Base-by-base conservation (phyloP, 2,329 filamentous ascomycete species). In the Lachnellula suecica region DNA sequence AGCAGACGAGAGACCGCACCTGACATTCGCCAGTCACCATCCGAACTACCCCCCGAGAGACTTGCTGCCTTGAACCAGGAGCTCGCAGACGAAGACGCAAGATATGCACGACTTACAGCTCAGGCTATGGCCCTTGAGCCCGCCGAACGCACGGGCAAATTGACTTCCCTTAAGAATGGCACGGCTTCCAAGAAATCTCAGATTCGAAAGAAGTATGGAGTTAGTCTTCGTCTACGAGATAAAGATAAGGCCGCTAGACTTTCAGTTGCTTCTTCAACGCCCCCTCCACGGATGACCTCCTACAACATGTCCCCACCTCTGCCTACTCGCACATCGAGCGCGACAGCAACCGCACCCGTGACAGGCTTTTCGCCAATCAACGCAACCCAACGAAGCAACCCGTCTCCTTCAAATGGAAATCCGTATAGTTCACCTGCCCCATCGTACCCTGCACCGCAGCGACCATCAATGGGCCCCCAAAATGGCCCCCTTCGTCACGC, bases 161-260 rank as follows among this genome's bases (percentile, higher is more conserved):
- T 57, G 4, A 50, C 34, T 10, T 65, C 63, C 8, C 40, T 60
- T 4, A 66, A 61, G 11, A 66, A 66, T 51, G 59, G 54, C 8
- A 58, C 58, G 34, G 58, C 63, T 8, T 63, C 64, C 2, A 59
- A 54, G 23, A 64, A 65, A 44, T 60, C 56, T 31, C 59, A 63
- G 17, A 64, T 65, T 25, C 56, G 64, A 4, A 61, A 59, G 48
- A 44, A 47, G 2, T 60, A 60, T 51, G 62, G 62, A 24, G 64
- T 67, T 3, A 64, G 53, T 40, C 47, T 67, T n/a, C 54, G 64
- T 6, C 48, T 66, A 49, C 47, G 63, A 10, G 57, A 65, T 9
- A 60, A 56, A 27, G 63, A 66, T 20, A 66, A 65, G 56, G 37
- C 48, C 15, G 40, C 47, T 52, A 31, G 42, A 43, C 19, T 41